A percentile compares a stretch with the other conserved stretches of the same genome.
Evolutionary conservation across 1,284 basidiomycete genomes (phyloP).

Genomic region (Boletus mariae): DNA sequence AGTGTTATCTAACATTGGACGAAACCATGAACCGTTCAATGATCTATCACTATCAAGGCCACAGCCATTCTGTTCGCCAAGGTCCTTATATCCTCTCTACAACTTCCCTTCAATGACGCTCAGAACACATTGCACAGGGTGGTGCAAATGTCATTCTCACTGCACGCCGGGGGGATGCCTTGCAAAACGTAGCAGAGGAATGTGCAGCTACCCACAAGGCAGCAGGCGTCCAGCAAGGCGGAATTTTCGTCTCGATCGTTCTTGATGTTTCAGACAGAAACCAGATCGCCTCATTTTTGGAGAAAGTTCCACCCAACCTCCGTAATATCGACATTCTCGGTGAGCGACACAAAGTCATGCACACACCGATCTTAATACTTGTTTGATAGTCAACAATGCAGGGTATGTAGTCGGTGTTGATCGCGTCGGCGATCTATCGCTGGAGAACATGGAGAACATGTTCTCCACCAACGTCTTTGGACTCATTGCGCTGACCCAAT

Average conservation of each 20-base stretch:
- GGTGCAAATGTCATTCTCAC: constrained; percentile 77
- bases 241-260: constrained; percentile 61
- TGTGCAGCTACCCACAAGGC: constrained; percentile 70
- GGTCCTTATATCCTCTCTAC: constrained; percentile 37
- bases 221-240: constrained; percentile 68
- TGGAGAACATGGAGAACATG: constrained; percentile 82
- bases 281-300: constrained; percentile 64
- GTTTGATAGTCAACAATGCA: constrained; percentile 73
- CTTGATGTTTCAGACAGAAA: constrained; percentile 74
- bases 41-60: constrained; percentile 44
- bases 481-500: constrained; percentile 79
- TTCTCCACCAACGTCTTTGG: constrained; percentile 92
- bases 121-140: constrained; percentile 50
- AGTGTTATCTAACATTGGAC: not conserved
- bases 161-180: constrained; percentile 63
- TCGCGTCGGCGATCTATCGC: constrained; percentile 73
- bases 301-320: constrained; percentile 65
- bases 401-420: constrained; percentile 85
- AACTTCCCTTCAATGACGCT: not conserved
- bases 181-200: constrained; percentile 60
- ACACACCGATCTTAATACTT: not conserved
- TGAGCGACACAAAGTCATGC: constrained; percentile 28
- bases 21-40: constrained; percentile 1
- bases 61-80: constrained; percentile 84
- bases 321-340: constrained; percentile 73